Base-by-base conservation (phyloP, 2,329 filamentous ascomycete species). In the Leptographium procerum region DNA sequence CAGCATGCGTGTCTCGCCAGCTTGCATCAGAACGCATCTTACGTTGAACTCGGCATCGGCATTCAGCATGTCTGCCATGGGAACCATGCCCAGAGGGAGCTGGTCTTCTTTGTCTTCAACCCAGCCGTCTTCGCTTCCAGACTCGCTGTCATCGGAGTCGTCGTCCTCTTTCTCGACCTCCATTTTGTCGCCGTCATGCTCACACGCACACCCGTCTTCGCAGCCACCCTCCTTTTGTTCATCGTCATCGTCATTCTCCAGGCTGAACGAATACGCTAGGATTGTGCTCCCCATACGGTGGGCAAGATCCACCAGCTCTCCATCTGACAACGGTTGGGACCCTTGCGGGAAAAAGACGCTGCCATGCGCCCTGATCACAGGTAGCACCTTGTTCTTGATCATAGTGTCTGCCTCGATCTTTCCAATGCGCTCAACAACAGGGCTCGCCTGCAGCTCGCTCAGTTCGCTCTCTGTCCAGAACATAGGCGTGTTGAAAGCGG, bases 41-140 rank as follows among this genome's bases (percentile, higher is more conserved):
- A 87, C 87, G 64, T 96, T 95, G 70, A 94, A 94, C 63, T 90
- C 84, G 5, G 88, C 90, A 69, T 96, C 89, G 0, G 91, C 89
- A 66, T 95, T 96, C 34, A 96, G 77, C 67, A 95, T 85, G 68
- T 96, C 91, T 1, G 91, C 91, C 75, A 96, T 81, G 1, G 91
- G 90, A 0, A 96, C 87, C 89, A 96, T 94, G 56, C 88, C 91
- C 72, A 95, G 89, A 68, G 79, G 72, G 0, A 75, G 73, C 62
- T 76, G 76, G 10, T 75, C 76, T 3, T 85, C 77, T 55, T 78
- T 77, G 58, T 87, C 84, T 59, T 86, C 83, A 1, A 86, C 77
- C 75, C 85, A 87, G 50, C 82, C 83, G 28, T 84, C 83, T 8
- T 80, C 74, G 14, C 84, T 80, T 2, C 85, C 80, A 3, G 81